Percentiles rank a stretch among this genome's conserved stretches.
Evolutionary conservation across 805 yeast genomes (phyloP).

Genomic region (Wickerhamiella spandovensis): DNA sequence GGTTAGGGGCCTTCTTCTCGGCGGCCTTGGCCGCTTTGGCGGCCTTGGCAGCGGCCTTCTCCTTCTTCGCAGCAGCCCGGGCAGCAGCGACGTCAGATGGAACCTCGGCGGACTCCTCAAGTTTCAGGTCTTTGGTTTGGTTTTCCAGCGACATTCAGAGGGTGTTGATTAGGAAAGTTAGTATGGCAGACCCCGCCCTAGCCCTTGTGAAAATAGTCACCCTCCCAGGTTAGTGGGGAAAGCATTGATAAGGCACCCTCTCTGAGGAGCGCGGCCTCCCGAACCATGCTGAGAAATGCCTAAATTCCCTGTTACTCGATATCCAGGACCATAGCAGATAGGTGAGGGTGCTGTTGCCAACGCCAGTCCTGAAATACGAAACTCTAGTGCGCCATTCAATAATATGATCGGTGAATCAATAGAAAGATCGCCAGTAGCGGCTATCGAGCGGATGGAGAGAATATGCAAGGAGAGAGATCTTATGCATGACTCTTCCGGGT

Average conservation of each 20-base stretch:
- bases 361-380: no score
- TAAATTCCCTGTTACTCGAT: no score
- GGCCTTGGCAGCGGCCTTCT: slow-evolving; percentile 80
- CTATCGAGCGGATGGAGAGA: no score
- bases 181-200: background rate
- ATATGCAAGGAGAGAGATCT: no score
- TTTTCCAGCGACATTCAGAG: slow-evolving; percentile 11
- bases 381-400: no score
- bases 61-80: slow-evolving; percentile 17
- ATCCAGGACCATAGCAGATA: no score
- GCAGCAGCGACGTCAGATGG: background rate
- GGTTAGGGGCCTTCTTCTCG: slow-evolving; percentile 33
- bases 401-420: no score
- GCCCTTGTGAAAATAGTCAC: background rate
- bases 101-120: background rate
- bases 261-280: no score
- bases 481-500: no score
- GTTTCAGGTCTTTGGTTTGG: slow-evolving; percentile 7
- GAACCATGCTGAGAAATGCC: no score
- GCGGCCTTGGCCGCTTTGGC: slow-evolving; percentile 63
- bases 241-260: background rate
- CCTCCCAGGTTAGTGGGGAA: background rate
- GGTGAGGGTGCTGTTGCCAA: no score
- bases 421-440: no score
- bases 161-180: background rate